A percentile compares a stretch with the other conserved stretches of the same genome.
Evolutionary conservation across 352 stramenopile genomes (phyloP).

Genomic region (Pythium plurisporium): DNA sequence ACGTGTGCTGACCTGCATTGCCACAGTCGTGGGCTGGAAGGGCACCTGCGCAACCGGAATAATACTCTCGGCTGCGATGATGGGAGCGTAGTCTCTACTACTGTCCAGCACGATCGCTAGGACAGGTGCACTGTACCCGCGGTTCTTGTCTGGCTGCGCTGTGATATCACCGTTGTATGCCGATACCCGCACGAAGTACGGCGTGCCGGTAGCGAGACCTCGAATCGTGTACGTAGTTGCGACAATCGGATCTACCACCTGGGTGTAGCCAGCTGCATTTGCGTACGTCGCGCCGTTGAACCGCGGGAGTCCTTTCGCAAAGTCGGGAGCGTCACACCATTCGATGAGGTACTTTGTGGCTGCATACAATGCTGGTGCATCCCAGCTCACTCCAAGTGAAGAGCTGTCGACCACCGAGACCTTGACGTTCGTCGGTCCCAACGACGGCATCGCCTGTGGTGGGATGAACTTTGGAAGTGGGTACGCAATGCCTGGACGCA

Average conservation of each 20-base stretch:
- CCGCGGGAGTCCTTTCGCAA: constrained; percentile 28
- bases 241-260: constrained; percentile 36
- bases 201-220: constrained; percentile 63
- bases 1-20: constrained; percentile 67
- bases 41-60: constrained; percentile 46
- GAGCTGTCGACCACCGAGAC: constrained; percentile 58
- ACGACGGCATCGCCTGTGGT: constrained; percentile 42
- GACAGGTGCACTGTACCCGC: constrained; percentile 58
- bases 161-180: constrained; percentile 77
- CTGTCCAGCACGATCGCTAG: constrained; percentile 42
- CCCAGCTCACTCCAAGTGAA: constrained; percentile 69
- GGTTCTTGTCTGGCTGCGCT: constrained; percentile 18
- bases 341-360: constrained; percentile 82
- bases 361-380: constrained; percentile 20
- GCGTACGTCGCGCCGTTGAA: constrained; percentile 38
- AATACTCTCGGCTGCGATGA: constrained; percentile 29
- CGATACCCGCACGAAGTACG: constrained; percentile 89
- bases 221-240: constrained; percentile 72
- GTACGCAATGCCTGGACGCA: constrained; percentile 21
- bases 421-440: constrained; percentile 37
- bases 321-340: constrained; percentile 55
- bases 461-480: constrained; percentile 28
- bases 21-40: constrained; percentile 63
- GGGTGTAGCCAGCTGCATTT: constrained; percentile 36
- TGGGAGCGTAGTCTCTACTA: constrained; percentile 4